Percentiles rank a stretch among this genome's conserved stretches.
Evolutionary conservation across 2,329 filamentous ascomycete species (phyloP).

Genomic region (Fusarium citri): DNA sequence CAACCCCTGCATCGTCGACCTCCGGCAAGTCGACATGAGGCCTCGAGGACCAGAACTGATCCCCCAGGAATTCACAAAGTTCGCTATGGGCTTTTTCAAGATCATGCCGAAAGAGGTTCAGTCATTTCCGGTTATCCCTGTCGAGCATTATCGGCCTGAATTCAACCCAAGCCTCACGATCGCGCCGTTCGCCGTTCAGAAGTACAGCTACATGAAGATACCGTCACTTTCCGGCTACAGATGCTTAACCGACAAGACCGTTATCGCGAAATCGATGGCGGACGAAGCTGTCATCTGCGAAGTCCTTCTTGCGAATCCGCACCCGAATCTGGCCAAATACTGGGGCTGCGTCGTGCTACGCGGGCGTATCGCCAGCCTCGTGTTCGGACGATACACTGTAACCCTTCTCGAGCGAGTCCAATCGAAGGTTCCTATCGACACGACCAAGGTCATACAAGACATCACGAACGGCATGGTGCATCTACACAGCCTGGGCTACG

Average conservation of each 20-base stretch:
- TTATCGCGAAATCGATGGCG: not conserved
- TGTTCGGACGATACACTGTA: not conserved
- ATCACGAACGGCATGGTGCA: not conserved
- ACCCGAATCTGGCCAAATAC: not conserved
- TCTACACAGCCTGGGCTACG: not conserved
- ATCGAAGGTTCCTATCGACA: rapidly evolving
- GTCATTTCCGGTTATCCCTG: not conserved
- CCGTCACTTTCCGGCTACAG: not conserved
- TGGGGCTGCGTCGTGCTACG: not conserved
- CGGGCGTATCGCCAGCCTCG: not conserved
- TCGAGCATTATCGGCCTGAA: not conserved
- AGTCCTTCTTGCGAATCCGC: not conserved
- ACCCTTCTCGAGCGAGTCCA: rapidly evolving
- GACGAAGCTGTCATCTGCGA: not conserved
- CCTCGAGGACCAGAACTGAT: not conserved
- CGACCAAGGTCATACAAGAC: not conserved
- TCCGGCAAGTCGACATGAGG: not conserved
- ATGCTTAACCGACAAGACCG: not conserved
- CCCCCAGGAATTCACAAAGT: not conserved
- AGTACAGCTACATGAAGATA: not conserved
- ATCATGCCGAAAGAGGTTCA: no score
- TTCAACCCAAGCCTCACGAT: no score
- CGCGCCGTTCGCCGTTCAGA: no score
- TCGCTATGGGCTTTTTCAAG: not conserved
- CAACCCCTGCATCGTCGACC: not conserved